Conservation (phyloP, 192 early-diverging fungal genomes). For the Geranomyces variabilis region DNA sequence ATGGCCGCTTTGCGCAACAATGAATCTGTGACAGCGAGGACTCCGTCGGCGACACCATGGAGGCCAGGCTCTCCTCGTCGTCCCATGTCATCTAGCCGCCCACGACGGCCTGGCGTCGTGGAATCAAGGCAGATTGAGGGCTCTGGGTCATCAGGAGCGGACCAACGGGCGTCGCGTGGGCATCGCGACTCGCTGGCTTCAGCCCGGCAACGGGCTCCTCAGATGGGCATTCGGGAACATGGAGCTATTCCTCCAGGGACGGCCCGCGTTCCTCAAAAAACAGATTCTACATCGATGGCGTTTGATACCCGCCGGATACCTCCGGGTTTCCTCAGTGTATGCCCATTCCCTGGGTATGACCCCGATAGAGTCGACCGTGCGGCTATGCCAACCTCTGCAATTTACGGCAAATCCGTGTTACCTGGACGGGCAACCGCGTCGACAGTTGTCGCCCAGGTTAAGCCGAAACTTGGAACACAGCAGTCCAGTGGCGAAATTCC, state of each 20-base stretch:
- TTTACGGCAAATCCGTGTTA: constrained; percentile 44
- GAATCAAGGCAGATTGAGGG: neutral
- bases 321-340: constrained; percentile 48
- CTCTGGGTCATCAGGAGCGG: neutral
- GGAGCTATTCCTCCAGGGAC: constrained; percentile 35
- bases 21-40: neutral
- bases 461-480: neutral
- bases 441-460: neutral
- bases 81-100: constrained; percentile 14
- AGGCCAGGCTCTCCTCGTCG: constrained; percentile 13
- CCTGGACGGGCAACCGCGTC: neutral
- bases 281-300: constrained; percentile 11
- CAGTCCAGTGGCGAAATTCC: constrained; percentile 31
- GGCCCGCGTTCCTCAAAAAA: constrained; percentile 29
- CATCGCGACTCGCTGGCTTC: neutral
- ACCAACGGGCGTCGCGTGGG: neutral
- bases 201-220: neutral
- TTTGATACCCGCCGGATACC: constrained; percentile 33
- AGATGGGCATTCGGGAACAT: constrained; percentile 16
- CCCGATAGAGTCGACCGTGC: constrained; percentile 49
- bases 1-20: constrained; percentile 1
- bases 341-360: constrained; percentile 58
- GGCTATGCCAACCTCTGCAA: constrained; percentile 40
- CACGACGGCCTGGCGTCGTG: neutral
- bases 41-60: neutral